Base-by-base conservation (phyloP, 2,329 filamentous ascomycete species). In the Fusarium oligoseptatum region DNA sequence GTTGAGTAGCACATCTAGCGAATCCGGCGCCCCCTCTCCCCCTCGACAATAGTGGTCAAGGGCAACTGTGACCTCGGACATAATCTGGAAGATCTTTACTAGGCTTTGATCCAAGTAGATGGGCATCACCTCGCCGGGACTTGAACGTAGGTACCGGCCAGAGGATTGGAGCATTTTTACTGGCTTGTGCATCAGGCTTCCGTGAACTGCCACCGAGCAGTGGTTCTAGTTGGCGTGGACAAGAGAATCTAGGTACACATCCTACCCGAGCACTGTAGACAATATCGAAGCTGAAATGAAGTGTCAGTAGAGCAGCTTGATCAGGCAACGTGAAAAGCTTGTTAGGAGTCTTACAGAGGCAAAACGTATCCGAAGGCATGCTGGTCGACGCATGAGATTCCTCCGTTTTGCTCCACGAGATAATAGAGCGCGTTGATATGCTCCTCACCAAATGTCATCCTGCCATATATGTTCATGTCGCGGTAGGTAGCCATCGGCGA, bases 301-400 rank as follows among this genome's bases (percentile, higher is more conserved):
- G 22, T 17, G 55, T 58, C 8, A 58, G 55, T 11, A 6, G 32
- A 34, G 32, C 11, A 14, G 32, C 32, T 14, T 34, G 11, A 12
- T 12, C 4, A 6, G 11, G 32, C 32, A 34, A 12, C 4, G 4
- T 34, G 32, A 34, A 34, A 14, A 6, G 32, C 4, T 12, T 48
- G 14, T 4, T 32, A 10, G 22, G 15, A 10, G 48, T 27, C 55
- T 39, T 58, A 58, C 55, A 58, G 55, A 36, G 55, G 55, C 22
- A 58, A 17, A 6, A 58, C 34, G 22, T 58, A 58, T 58, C 55
- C 55, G 27, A 58, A 58, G 17, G 36, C 55, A 58, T 58, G 55
- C 55, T 27, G 55, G 10, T 58, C 55, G 3, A 58, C 20, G 11
- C 20, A 17, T 15, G 55, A 39, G 9, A 58, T 39, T 24, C 55